Conservation (phyloP, 176 grass and related monocot genomes). For the Typha latifolia region DNA sequence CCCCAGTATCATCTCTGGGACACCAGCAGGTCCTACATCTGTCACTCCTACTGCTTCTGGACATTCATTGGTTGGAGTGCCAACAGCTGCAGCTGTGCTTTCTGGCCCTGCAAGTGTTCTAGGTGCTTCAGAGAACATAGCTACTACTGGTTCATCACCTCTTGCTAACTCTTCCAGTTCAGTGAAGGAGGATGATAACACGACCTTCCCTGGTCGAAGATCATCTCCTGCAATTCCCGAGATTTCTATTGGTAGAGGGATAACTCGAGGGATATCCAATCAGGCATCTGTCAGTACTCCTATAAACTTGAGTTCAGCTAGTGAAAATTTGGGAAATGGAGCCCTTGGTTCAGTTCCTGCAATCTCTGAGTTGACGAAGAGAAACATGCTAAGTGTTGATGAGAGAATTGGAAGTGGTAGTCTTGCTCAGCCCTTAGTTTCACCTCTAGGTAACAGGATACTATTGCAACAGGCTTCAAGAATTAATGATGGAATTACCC, state of each 20-base stretch:
- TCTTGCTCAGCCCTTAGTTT: slow-evolving; percentile 7
- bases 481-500: slow-evolving; percentile 42
- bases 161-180: slow-evolving; percentile 40
- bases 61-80: slow-evolving; percentile 22
- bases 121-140: slow-evolving; percentile 40
- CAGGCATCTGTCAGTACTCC: slow-evolving; percentile 7
- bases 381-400: slow-evolving; percentile 15
- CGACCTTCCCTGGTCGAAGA: slow-evolving; percentile 52
- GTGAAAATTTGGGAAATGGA: slow-evolving; percentile 10
- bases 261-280: slow-evolving; percentile 41
- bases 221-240: slow-evolving; percentile 69
- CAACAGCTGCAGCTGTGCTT: slow-evolving; percentile 36
- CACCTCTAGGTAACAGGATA: slow-evolving; percentile 10
- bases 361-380: slow-evolving; percentile 14
- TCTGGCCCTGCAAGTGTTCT: slow-evolving; percentile 43
- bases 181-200: slow-evolving; percentile 73
- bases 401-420: slow-evolving; percentile 16
- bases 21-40: slow-evolving; percentile 17
- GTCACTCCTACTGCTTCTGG: slow-evolving; percentile 49
- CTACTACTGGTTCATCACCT: slow-evolving; percentile 34
- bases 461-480: slow-evolving; percentile 37
- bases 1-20: slow-evolving; percentile 34
- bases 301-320: slow-evolving; percentile 1
- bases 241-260: slow-evolving; percentile 49
- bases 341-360: slow-evolving; percentile 17